Evolutionary conservation across 2,329 filamentous ascomycete species (phyloP), one percentile per base, ranked within the genome.

Genomic region (Whalleya microplaca): DNA sequence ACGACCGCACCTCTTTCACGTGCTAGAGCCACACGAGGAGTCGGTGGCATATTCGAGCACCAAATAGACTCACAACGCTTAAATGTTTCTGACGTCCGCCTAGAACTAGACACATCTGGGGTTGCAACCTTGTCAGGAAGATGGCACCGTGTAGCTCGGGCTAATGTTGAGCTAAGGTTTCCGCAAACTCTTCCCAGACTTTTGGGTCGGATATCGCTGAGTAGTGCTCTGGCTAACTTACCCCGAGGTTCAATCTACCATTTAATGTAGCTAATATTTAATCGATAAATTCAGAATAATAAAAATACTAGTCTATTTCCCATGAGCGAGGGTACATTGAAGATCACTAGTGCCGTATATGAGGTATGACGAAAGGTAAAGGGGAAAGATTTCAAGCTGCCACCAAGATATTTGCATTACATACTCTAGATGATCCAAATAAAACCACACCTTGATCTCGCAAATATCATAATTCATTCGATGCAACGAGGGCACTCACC

Each of bases 281-380:
- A 43, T 53, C 54, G 52, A 58, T 60, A 62, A 62, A 60, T 53
- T 52, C 21, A 41, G 21, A 58, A 46, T 43, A 46, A 41, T 44
- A 50, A 21, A 20, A 44, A 50, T 27, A 50, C 19, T 5, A 37
- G 7, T 12, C 14, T 37, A 37, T 37, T 37, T 16, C 32, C 10
- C 32, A 37, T 27, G 20, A 23, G 43, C 43, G 43, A 45, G 10
- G 23, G 20, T 21, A 45, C 20, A 45, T 27, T 7, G 20, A 16
- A 16, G 14, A 12, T 8, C 32, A 5, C 32, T 37, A 37, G 32
- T 37, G 32, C 4, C 6, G 3, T 37, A n/a, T n/a, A n/a, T 37
- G 7, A 16, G 14, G 3, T 14, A 37, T 37, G 32, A 37, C 14
- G 32, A 14, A 12, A 16, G 14, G 9, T 14, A 6, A 37, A 12